These are phyloP conservation scores for Cercospora janseana DNA, from an alignment of 2,329 filamentous ascomycete species.

Conservation along the genomic window DNA sequence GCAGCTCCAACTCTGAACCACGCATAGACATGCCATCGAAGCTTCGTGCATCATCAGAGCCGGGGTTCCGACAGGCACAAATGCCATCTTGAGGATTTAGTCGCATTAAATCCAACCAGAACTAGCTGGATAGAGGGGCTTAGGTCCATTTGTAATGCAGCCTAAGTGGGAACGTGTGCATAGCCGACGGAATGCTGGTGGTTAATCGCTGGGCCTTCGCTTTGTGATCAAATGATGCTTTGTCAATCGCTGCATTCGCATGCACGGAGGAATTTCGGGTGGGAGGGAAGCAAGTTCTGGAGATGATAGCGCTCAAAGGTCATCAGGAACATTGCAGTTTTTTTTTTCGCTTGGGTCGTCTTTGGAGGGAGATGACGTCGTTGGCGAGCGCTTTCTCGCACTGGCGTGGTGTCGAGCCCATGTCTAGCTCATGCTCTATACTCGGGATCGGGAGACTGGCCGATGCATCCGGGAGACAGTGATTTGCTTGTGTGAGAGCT, in stretches of 20 bases:
- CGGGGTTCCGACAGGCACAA: background rate
- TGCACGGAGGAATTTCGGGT: background rate
- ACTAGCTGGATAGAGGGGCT: background rate
- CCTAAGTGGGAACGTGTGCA: slow-evolving; percentile 5
- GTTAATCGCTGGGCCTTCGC: background rate
- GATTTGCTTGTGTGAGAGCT: too few species aligned
- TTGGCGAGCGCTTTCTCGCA: too few species aligned
- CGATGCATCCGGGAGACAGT: too few species aligned
- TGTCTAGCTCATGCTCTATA: too few species aligned
- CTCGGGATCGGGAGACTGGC: too few species aligned
- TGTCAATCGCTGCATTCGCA: slow-evolving; percentile 6
- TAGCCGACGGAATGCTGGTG: background rate
- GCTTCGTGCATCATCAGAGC: slow-evolving; percentile 11
- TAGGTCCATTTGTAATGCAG: slow-evolving; percentile 4
- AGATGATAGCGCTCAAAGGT: too few species aligned
- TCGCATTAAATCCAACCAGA: background rate
- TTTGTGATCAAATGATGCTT: slow-evolving; percentile 1
- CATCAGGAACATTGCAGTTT: too few species aligned
- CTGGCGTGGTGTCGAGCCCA: too few species aligned
- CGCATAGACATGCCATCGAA: background rate
- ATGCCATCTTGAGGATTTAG: background rate
- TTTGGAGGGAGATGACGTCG: too few species aligned
- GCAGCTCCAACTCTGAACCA: too few species aligned
- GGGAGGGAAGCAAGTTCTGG: background rate
- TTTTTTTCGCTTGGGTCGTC: too few species aligned